phyloP scores from a whole-genome alignment of 331 rosid genomes.

The Malus hybrid region DNA sequence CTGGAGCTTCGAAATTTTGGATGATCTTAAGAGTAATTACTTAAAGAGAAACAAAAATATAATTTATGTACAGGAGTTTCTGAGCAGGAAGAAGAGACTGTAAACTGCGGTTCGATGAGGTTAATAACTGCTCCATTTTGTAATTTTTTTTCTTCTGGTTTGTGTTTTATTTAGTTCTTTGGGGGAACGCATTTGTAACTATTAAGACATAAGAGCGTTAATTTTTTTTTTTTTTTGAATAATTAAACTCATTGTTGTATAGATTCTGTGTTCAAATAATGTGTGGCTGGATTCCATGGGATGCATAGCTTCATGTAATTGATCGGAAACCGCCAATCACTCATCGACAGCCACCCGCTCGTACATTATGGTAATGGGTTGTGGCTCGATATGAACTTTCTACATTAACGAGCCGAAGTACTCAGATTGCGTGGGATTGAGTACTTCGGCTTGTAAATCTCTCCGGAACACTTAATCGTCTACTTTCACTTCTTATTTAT shows the following conservation, averaged over 20 bases:
- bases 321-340: not conserved
- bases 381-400: not conserved
- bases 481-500: not conserved
- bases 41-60: not conserved
- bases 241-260: not conserved
- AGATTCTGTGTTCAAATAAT: too few species aligned
- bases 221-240: not conserved
- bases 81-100: slow-evolving; percentile 10
- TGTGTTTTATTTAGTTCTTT: not conserved
- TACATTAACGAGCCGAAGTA: not conserved
- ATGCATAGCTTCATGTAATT: too few species aligned
- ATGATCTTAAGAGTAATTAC: slow-evolving; percentile 6
- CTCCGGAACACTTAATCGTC: not conserved
- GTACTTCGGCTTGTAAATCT: not conserved
- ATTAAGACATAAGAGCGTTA: not conserved
- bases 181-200: slow-evolving; percentile 8
- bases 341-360: not conserved
- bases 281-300: too few species aligned
- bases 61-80: slow-evolving; percentile 15
- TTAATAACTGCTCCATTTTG: not conserved
- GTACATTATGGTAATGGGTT: not conserved
- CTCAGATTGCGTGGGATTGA: not conserved
- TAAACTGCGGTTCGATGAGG: slow-evolving; percentile 2
- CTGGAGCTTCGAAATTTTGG: slow-evolving; percentile 31
- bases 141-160: not conserved